phyloP scores from a whole-genome alignment of 805 yeast genomes.

The Candida stauntonica region DNA sequence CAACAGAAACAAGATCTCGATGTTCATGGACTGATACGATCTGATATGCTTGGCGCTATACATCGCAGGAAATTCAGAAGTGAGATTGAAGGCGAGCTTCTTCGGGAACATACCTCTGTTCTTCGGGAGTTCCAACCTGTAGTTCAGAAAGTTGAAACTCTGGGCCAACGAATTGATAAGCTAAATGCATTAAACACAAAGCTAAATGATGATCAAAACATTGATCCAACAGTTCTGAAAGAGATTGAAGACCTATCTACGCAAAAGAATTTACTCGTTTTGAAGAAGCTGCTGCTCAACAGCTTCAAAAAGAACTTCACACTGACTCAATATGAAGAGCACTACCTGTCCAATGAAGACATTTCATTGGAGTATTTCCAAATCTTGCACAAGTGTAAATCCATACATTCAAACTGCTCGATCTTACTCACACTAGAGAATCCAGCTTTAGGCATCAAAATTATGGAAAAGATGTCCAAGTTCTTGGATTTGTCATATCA shows the following conservation, averaged over 20 bases:
- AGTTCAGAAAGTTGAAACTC: conserved; percentile 36
- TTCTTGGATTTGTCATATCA: conserved; percentile 51
- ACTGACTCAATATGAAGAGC: conserved; percentile 67
- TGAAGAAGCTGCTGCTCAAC: conserved; percentile 49
- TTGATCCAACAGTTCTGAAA: conserved; percentile 15
- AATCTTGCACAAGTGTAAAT: conserved; percentile 55
- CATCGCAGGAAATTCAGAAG: conserved; percentile 57
- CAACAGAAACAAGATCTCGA: conserved; percentile 31
- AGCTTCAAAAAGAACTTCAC: conserved; percentile 61
- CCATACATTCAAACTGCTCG: conserved; percentile 63
- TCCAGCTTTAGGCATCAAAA: conserved; percentile 57
- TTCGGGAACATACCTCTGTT: conserved; percentile 50
- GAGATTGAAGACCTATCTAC: conserved; percentile 19
- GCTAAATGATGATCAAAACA: conserved; percentile 12
- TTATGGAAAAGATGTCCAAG: conserved; percentile 54
- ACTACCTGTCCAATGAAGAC: conserved; percentile 40
- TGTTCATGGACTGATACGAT: conserved; percentile 19
- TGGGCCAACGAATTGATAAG: conserved; percentile 19
- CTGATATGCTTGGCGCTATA: conserved; percentile 50
- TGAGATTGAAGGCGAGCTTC: conserved; percentile 54
- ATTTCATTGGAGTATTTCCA: conserved; percentile 52
- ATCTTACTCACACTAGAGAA: conserved; percentile 67
- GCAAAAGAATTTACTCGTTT: conserved; percentile 18
- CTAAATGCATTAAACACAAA: conserved; percentile 17
- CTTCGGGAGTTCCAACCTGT: conserved; percentile 42